These are phyloP conservation scores for Ampelocalamus luodianensis DNA, from an alignment of 176 grass and related monocot genomes.

Conservation along the genomic window DNA sequence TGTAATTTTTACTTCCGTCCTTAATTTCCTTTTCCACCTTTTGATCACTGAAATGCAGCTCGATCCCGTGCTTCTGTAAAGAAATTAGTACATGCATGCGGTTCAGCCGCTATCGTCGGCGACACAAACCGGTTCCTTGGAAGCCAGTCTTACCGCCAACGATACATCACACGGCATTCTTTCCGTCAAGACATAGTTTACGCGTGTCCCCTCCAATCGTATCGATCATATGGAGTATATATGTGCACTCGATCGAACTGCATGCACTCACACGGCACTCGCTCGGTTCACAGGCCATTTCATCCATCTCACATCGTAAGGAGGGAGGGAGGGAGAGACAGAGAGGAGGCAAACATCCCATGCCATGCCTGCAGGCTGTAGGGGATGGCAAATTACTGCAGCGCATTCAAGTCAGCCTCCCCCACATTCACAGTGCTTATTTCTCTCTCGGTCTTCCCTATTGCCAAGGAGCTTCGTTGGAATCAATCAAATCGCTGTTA, in stretches of 20 bases:
- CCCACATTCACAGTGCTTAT: not conserved
- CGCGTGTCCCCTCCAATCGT: not conserved
- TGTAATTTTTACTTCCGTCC: not conserved
- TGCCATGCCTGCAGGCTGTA: constrained; percentile 37
- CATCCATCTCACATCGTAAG: not conserved
- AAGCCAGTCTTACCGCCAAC: not conserved
- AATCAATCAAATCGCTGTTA: constrained; percentile 45
- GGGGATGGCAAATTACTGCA: constrained; percentile 29
- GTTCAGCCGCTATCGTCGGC: not conserved
- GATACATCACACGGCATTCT: not conserved
- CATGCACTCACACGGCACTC: not conserved
- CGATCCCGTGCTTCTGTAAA: not conserved
- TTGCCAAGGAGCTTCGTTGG: not conserved
- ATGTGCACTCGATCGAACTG: not conserved
- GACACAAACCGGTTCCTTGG: not conserved
- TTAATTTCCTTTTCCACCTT: not conserved
- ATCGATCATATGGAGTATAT: not conserved
- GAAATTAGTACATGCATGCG: not conserved
- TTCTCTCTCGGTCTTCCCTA: not conserved
- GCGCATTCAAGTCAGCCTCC: constrained; percentile 37
- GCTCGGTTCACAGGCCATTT: not conserved
- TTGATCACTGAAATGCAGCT: not conserved
- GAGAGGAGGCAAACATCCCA: constrained; percentile 13
- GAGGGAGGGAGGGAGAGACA: not conserved
- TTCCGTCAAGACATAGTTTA: constrained; percentile 19